Evolutionary conservation across 345 rosid genomes (phyloP), one percentile per base, ranked within the genome.

Genomic region (Linum lewisii): DNA sequence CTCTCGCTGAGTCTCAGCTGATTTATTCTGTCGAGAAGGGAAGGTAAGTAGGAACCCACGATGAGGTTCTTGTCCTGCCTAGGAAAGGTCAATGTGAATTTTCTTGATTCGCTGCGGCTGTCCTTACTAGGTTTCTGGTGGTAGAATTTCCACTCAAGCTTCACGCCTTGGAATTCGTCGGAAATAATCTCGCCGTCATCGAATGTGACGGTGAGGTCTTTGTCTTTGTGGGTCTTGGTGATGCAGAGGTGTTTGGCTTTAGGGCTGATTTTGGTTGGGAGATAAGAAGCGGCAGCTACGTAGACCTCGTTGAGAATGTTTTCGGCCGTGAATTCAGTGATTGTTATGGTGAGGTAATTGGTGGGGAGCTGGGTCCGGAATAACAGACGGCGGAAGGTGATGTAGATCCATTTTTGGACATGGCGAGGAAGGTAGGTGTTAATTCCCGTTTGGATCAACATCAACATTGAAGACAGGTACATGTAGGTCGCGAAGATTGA

Each of bases 1-100:
- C 83, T 76, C 1, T 68, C 66, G 25, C 60, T 66, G 15, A 76
- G 75, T 44, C 32, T 62, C 0, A 78, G 60, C 26, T 15, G 69
- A 49, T 73, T 71, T 0, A 80, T 79, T 44, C 36, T 72, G 1
- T 69, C 67, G 10, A 83, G 63, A 0, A 86, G 18, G 60, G 22
- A 45, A 11, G 83, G 82, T 2, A 86, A 6, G 53, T 83, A 86
- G 42, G 80, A 69, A 8, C 20, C 66, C 5, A 83, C 45, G 49
- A 83, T 71, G 52, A 59, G n/a, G 24, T 83, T 84, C 63, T 73
- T 83, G 49, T 79, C 59, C 24, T 76, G 68, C 64, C 73, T 81
- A 55, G 69, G 72, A 74, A 86, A 83, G 36, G 75, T 70, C 8
- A 86, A 68, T 74, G 78, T 81, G 44, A 83, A 86, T 0, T 26